Evolutionary conservation across 176 grass and related monocot genomes (phyloP), one percentile per base, ranked within the genome.

Genomic region (Avena eriantha): DNA sequence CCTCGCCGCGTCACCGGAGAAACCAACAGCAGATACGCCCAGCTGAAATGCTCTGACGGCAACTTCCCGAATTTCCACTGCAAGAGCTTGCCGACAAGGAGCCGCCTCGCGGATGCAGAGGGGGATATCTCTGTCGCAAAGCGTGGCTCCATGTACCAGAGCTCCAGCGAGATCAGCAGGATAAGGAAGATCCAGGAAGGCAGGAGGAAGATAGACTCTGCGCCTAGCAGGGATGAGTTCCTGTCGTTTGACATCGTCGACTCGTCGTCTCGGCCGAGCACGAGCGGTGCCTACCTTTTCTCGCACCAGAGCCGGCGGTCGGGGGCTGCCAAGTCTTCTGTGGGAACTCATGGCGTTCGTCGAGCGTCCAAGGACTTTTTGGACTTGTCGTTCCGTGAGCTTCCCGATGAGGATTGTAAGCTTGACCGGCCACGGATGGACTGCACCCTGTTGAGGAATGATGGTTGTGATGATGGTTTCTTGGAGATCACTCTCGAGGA

Each of bases 111-210:
- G 0, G 59, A 87, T 12, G 54, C 64, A 1, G 80, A 82, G 53
- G 87, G 90, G 46, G 87, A 93, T 0, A 69, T 68, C 3, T 47
- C 76, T 35, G 82, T 87, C 33, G 69, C 72, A 0, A 99, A 99
- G 80, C 92, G 94, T 16, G 97, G 97, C 79, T 99, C 97, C 41
- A 90, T 99, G 87, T 99, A 99, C 84, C 97, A 99, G 79, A 96
- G 92, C 90, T 96, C 97, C 10, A 84, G 86, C 56, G 97, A 99
- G 80, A 93, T 99, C 17, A 89, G 70, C 75, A 90, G 80, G 31
- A 93, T 99, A 77, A 94, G 73, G 47, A 94, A 90, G 17, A 60
- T 88, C 23, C 56, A 66, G 43, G 85, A 94, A 75, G 94, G 89
- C 50, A 94, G 97, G 77, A 94, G 89, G 86, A 96, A 96, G 82